Evolutionary conservation across 1,139 yeast species (phyloP), one percentile per base, ranked within the genome.

Genomic region (Lodderomyces margitis): DNA sequence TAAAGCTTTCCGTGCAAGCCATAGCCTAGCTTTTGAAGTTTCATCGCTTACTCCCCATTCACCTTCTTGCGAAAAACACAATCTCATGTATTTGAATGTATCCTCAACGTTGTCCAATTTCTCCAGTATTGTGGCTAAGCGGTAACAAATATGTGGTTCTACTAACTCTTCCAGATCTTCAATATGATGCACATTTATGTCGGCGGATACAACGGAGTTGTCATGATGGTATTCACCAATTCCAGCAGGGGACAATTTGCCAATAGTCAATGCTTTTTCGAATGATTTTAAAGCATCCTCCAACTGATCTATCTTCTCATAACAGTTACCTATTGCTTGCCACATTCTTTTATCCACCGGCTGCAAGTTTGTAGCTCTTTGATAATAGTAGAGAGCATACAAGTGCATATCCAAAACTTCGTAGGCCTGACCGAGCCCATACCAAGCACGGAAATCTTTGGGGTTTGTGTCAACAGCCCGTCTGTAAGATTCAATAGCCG

Each of bases 351-450:
- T 84, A 59, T 94, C 99, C 44, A 81, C 64, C 1, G 98, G 98
- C 54, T 86, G 91, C 48, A 94, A 70, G 17, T 87, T 79, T 32
- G 96, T 86, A 0, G 98, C 97, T 38, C 87, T 74, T 62, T 92
- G 97, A 58, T 88, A 94, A 59, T 94, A 92, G 61, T 89, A 91
- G 32, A 91, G 68, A 0, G 98, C 92, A 57, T 91, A 94, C 52
- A 88, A 72, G 59, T 87, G 95, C 97, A 91, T 91, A 54, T 92
- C 98, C 45, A 92, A 69, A 14, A 94, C 96, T 60, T 94, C 98
- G 58, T 94, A 94, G 1, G 98, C 98, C 62, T 92, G 98, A 0
- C 98, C 99, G 41, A 94, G 70, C 1, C 98, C 98, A 62, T 92
- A 92, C 99, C 98, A 94, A 0, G 98, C 98, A 41, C 97, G 73